Evolutionary conservation across 2,329 filamentous ascomycete genomes (phyloP).

Genomic region (Calycina herbarum): DNA sequence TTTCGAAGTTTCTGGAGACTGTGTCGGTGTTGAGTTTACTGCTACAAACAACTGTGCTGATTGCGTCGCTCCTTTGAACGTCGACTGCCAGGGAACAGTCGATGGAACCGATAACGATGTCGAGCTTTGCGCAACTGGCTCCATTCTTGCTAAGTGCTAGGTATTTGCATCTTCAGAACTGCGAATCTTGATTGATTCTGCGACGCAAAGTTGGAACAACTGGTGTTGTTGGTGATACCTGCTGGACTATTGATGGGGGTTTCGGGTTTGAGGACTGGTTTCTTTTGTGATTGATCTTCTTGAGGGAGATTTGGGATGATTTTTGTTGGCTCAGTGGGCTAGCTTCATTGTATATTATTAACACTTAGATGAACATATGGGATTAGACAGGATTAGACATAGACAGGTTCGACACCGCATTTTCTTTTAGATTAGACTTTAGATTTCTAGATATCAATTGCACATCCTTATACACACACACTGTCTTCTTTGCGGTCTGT

Average conservation of each 20-base stretch:
- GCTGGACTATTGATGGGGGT: not conserved
- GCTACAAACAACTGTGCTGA: not conserved
- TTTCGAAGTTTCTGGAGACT: not conserved
- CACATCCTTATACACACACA: not conserved
- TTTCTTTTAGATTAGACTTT: not conserved
- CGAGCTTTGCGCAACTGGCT: not conserved
- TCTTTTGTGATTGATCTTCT: not conserved
- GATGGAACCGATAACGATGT: constrained; percentile 2
- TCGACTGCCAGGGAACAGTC: not conserved
- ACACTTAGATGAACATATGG: not conserved
- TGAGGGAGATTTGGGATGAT: not conserved
- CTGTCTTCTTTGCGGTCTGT: not conserved
- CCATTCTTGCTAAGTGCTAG: not conserved
- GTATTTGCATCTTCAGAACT: not conserved
- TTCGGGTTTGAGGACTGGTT: not conserved
- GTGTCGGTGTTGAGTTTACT: not conserved
- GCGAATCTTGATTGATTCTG: not conserved
- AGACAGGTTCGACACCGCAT: not conserved
- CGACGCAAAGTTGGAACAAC: not conserved
- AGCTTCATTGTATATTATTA: not conserved
- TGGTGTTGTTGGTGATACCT: constrained; percentile 1
- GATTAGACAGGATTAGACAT: not conserved
- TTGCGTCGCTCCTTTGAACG: not conserved
- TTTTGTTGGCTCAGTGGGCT: not conserved
- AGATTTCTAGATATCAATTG: not conserved